These are phyloP conservation scores for Tagetes erecta DNA, from an alignment of 129 eudicot genomes.

Conservation along the genomic window DNA sequence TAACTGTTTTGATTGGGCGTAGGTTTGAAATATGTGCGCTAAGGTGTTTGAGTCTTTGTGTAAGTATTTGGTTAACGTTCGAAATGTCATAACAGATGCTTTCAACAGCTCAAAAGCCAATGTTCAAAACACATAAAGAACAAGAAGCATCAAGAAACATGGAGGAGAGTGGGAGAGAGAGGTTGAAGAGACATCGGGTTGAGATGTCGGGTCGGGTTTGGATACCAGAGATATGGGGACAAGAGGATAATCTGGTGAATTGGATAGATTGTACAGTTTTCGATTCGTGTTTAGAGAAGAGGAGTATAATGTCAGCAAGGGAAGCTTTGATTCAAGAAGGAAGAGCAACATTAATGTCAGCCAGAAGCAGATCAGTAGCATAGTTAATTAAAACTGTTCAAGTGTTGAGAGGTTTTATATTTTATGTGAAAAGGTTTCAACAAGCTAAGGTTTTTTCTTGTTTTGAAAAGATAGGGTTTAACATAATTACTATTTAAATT, in stretches of 20 bases:
- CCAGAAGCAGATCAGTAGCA: background rate
- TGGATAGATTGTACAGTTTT: conserved; percentile 63
- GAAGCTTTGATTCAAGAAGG: conserved; percentile 61
- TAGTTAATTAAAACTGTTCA: background rate
- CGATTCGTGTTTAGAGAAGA: conserved; percentile 46
- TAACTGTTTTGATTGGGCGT: conserved; percentile 36
- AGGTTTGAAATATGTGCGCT: conserved; percentile 39
- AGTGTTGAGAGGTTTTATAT: background rate
- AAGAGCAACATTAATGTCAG: conserved; percentile 23
- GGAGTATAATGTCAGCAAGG: conserved; percentile 52
- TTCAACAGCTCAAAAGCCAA: background rate
- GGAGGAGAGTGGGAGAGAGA: conserved; percentile 54
- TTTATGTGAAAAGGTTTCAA: background rate
- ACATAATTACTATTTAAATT: too few relatives aligned
- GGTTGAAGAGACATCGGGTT: conserved; percentile 63
- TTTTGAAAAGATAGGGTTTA: background rate
- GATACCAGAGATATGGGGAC: conserved; percentile 86
- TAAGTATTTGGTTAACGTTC: conserved; percentile 30
- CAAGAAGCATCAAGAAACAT: background rate
- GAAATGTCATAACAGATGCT: conserved; percentile 31
- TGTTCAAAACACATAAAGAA: background rate
- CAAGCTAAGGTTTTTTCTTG: background rate
- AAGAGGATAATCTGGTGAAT: conserved; percentile 57
- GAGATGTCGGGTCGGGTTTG: conserved; percentile 77
- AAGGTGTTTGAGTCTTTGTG: conserved; percentile 32